phyloP scores from a whole-genome alignment of 345 rosid species.

The Salix dunnii region DNA sequence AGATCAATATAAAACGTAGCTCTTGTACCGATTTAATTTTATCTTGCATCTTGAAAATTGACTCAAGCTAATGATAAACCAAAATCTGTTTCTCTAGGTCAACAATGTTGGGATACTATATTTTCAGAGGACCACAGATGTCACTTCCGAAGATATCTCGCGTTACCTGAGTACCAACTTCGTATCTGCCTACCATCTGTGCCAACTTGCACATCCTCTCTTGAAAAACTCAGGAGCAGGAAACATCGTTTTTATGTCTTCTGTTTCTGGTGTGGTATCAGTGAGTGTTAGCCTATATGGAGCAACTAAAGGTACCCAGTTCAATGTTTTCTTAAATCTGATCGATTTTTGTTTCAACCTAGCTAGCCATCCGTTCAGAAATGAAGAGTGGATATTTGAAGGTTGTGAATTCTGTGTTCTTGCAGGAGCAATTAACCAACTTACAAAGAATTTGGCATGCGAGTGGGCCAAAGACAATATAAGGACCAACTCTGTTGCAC shows the following conservation, averaged over 20 bases:
- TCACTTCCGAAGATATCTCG: constrained; percentile 11
- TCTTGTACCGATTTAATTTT: background rate
- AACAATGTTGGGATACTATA: constrained; percentile 18
- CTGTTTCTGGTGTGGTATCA: constrained; percentile 7
- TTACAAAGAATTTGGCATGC: constrained; percentile 20
- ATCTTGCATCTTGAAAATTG: background rate
- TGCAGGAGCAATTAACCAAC: constrained; percentile 23
- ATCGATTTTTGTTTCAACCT: background rate
- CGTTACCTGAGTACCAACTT: constrained; percentile 1
- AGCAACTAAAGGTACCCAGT: constrained; percentile 14
- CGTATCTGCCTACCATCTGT: constrained; percentile 17
- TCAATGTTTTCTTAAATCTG: background rate
- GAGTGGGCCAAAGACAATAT: constrained; percentile 29
- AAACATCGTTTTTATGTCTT: constrained; percentile 23
- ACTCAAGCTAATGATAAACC: background rate
- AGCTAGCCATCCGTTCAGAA: background rate
- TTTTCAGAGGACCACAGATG: constrained; percentile 1
- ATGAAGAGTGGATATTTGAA: background rate
- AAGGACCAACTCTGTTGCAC: constrained; percentile 19
- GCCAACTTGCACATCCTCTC: constrained; percentile 26
- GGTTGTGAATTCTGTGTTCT: background rate
- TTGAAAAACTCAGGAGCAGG: constrained; percentile 18
- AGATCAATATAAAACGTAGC: background rate
- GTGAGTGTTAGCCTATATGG: background rate
- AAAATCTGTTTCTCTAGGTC: constrained; percentile 5